Conservation (phyloP, 208 protist genomes). For the Novymonas esmeraldas region DNA sequence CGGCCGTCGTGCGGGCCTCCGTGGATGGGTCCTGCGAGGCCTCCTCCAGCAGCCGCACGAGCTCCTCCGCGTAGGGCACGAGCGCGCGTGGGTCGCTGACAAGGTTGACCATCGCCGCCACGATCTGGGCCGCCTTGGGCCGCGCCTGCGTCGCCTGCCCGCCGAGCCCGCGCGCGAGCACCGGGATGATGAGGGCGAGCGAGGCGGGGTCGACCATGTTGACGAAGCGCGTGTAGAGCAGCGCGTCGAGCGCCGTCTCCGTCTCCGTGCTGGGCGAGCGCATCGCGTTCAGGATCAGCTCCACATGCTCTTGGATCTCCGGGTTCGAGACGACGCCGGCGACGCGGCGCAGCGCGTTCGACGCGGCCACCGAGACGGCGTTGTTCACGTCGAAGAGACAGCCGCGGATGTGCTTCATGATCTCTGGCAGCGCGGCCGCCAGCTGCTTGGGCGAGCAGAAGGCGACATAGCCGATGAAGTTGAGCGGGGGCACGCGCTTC, state of each 20-base stretch:
- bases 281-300: constrained; percentile 89
- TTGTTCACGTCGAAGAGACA: constrained; percentile 92
- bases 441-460: constrained; percentile 93
- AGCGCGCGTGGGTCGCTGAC: constrained; percentile 85
- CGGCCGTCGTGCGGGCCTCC: constrained; percentile 84
- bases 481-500: constrained; percentile 80
- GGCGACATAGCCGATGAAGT: constrained; percentile 92
- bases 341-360: constrained; percentile 85
- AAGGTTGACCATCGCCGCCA: constrained; percentile 89
- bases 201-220: constrained; percentile 93
- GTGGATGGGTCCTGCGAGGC: constrained; percentile 85
- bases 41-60: constrained; percentile 86
- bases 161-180: constrained; percentile 83
- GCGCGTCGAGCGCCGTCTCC: constrained; percentile 88
- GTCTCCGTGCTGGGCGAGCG: constrained; percentile 89
- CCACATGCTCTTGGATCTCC: constrained; percentile 92
- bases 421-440: constrained; percentile 85
- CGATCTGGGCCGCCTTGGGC: constrained; percentile 92
- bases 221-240: constrained; percentile 94
- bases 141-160: constrained; percentile 72
- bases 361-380: constrained; percentile 79
- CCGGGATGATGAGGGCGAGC: constrained; percentile 92
- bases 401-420: constrained; percentile 89
- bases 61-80: constrained; percentile 82
- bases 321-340: constrained; percentile 91